Evolutionary conservation across 139 green algal species (phyloP).

Genomic region (Asterochloris erici): DNA sequence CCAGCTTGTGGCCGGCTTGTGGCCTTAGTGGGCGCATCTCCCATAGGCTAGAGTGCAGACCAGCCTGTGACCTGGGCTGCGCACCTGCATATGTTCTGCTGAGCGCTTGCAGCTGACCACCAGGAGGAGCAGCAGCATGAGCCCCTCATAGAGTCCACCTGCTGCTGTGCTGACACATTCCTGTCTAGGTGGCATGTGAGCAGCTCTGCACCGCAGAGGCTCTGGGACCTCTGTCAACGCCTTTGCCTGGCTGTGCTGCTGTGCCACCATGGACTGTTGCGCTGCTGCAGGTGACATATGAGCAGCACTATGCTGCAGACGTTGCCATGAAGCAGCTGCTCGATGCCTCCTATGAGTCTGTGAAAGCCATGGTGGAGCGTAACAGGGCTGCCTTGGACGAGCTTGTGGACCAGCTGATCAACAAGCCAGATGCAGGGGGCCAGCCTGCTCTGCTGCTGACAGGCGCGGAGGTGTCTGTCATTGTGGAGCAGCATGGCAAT

Average conservation of each 20-base stretch:
- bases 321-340: slow-evolving; percentile 63
- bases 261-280: not conserved
- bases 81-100: too few relatives aligned
- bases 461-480: slow-evolving; percentile 2
- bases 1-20: too few relatives aligned
- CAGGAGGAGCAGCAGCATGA: too few relatives aligned
- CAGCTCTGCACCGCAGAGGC: too few relatives aligned
- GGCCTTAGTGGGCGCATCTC: too few relatives aligned
- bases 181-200: too few relatives aligned
- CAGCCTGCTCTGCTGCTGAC: not conserved
- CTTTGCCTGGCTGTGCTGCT: not conserved
- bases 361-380: slow-evolving; percentile 54
- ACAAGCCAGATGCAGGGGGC: not conserved
- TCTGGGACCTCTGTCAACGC: too few relatives aligned
- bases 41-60: too few relatives aligned
- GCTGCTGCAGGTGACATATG: slow-evolving; percentile 15
- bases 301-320: slow-evolving; percentile 40
- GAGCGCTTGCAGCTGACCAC: too few relatives aligned
- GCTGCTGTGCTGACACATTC: too few relatives aligned
- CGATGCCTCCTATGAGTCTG: slow-evolving; percentile 47
- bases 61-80: too few relatives aligned
- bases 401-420: slow-evolving; percentile 34
- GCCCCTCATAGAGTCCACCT: too few relatives aligned
- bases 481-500: slow-evolving; percentile 13
- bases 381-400: slow-evolving; percentile 55